Conservation (phyloP, 1,284 basidiomycete genomes). For the Trichosporon sp. region DNA sequence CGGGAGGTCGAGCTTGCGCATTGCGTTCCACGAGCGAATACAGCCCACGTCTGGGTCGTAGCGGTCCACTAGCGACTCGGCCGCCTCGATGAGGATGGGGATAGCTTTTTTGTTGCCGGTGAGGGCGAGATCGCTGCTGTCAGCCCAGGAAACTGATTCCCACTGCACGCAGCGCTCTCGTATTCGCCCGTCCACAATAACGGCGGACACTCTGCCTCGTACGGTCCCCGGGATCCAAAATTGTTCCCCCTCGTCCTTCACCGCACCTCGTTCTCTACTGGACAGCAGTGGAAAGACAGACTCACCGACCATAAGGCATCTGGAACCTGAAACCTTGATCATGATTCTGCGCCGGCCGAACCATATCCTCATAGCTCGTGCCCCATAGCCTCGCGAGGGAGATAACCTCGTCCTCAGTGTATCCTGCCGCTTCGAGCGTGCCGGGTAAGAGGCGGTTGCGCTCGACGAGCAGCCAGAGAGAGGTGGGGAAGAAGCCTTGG, state of each 20-base stretch:
- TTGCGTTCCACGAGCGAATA: conserved; percentile 31
- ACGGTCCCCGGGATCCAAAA: no score
- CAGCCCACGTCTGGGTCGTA: conserved; percentile 24
- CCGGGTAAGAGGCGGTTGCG: conserved; percentile 19
- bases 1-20: conserved; percentile 12
- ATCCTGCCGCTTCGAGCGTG: conserved; percentile 14
- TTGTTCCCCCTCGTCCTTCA: no score
- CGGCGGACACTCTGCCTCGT: no score
- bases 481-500: conserved; percentile 35
- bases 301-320: conserved; percentile 30
- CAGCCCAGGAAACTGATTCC: no score
- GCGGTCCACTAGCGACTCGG: conserved; percentile 31
- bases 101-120: no score
- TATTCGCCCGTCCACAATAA: no score
- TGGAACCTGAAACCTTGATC: conserved; percentile 41
- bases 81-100: conserved; percentile 31
- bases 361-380: conserved; percentile 21
- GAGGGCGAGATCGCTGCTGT: no score
- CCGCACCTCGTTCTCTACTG: no score
- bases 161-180: no score
- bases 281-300: no score
- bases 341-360: conserved; percentile 26
- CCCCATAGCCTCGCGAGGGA: conserved; percentile 28
- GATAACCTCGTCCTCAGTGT: conserved; percentile 20
- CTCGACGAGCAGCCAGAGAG: conserved; percentile 33